Percentiles rank a stretch among this genome's conserved stretches.
These are phyloP conservation scores for Casuarina cunninghamiana DNA, from an alignment of 306 rosid genomes.

Conservation along the genomic window DNA sequence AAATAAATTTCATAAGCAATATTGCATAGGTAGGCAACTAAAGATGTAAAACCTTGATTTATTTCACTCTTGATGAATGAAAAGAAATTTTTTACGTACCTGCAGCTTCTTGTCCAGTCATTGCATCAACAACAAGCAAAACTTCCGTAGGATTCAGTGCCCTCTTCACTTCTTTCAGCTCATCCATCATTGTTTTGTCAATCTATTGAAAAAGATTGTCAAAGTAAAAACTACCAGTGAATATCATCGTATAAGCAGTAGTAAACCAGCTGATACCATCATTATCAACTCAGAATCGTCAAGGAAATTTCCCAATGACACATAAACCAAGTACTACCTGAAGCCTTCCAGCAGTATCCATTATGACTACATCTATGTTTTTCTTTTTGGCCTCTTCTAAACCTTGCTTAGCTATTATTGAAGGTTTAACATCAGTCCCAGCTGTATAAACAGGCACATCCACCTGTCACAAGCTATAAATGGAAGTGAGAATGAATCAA, in stretches of 20 bases:
- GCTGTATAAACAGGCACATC: slow-evolving; percentile 88
- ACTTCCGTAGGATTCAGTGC: slow-evolving; percentile 83
- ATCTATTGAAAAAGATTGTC: slow-evolving; percentile 47
- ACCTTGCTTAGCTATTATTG: slow-evolving; percentile 88
- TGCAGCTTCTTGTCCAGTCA: slow-evolving; percentile 99
- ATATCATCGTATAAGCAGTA: slow-evolving; percentile 17
- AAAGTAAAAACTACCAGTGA: slow-evolving; percentile 19
- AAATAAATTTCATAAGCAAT: neutral
- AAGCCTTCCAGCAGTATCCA: slow-evolving; percentile 99
- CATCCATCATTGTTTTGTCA: slow-evolving; percentile 97
- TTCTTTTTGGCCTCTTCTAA: slow-evolving; percentile 89
- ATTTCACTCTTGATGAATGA: slow-evolving; percentile 1
- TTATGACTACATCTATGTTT: slow-evolving; percentile 82
- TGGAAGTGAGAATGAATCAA: slow-evolving; percentile 31
- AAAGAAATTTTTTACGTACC: slow-evolving; percentile 48
- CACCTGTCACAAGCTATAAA: slow-evolving; percentile 72
- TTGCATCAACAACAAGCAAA: slow-evolving; percentile 98
- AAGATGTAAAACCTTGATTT: neutral
- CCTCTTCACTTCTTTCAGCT: slow-evolving; percentile 85
- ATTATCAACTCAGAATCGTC: slow-evolving; percentile 8
- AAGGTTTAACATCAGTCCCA: slow-evolving; percentile 85
- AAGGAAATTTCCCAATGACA: slow-evolving; percentile 4
- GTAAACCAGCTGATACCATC: neutral
- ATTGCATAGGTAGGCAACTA: neutral
- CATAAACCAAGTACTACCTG: slow-evolving; percentile 56